phyloP scores from a whole-genome alignment of 768 basidiomycete genomes.

The Pholiota microspora region DNA sequence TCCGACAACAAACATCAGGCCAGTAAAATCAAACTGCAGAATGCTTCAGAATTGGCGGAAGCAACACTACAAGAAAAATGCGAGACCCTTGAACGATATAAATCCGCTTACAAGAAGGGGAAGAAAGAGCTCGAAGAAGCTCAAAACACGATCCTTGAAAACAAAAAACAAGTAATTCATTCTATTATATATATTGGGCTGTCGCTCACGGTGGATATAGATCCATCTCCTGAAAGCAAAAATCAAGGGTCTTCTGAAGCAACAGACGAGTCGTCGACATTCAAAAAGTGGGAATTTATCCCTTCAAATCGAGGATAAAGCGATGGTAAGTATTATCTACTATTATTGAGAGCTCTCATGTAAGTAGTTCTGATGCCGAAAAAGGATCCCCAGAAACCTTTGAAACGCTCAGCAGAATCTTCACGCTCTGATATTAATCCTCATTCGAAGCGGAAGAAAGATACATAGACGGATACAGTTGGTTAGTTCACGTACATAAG shows the following conservation, averaged over 20 bases:
- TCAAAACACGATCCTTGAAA: neutral
- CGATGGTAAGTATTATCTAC: neutral
- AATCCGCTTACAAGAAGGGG: neutral
- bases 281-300: neutral
- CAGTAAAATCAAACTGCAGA: neutral
- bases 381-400: neutral
- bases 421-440: neutral
- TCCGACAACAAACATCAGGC: neutral
- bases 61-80: neutral
- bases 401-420: neutral
- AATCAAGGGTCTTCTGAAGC: constrained; percentile 1
- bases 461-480: too few species aligned
- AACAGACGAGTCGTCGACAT: neutral
- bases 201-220: neutral
- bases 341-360: neutral
- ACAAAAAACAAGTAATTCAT: neutral
- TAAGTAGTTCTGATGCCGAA: neutral
- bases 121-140: neutral
- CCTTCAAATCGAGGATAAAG: neutral
- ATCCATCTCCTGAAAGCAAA: neutral
- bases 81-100: neutral
- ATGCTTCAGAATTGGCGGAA: neutral
- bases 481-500: too few species aligned
- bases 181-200: neutral
- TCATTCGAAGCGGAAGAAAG: neutral